Evolutionary conservation across 768 basidiomycete genomes (phyloP).

Genomic region (Suillus placidus): DNA sequence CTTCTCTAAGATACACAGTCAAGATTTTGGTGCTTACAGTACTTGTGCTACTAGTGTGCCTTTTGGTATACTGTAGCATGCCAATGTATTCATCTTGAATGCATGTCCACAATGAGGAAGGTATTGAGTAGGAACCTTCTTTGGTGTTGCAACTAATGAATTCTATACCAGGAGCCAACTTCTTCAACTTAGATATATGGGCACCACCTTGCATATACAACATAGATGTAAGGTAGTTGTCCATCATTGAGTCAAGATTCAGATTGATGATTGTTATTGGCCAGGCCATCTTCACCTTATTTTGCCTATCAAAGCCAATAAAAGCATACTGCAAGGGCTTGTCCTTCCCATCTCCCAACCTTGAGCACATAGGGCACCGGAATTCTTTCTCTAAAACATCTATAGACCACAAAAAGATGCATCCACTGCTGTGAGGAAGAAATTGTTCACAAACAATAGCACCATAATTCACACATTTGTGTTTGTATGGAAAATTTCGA

Average conservation of each 20-base stretch:
- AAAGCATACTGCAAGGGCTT: neutral
- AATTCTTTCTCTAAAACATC: neutral
- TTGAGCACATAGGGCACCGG: neutral
- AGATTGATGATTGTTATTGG: neutral
- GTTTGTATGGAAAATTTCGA: neutral
- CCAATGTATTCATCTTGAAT: too few relatives aligned
- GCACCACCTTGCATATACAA: too few relatives aligned
- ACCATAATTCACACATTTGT: neutral
- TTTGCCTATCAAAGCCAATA: neutral
- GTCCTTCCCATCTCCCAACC: neutral
- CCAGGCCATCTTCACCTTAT: neutral
- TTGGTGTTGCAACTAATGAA: too few relatives aligned
- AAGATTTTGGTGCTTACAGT: neutral
- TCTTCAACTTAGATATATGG: too few relatives aligned
- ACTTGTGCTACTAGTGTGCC: too few relatives aligned
- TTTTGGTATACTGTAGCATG: too few relatives aligned
- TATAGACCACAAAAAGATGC: neutral
- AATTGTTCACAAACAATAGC: neutral
- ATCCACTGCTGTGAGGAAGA: neutral
- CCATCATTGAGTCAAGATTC: neutral
- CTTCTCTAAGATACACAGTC: neutral
- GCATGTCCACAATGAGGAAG: too few relatives aligned
- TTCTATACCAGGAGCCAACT: too few relatives aligned
- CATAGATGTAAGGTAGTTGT: too few relatives aligned
- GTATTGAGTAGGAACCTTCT: too few relatives aligned